Evolutionary conservation across 345 rosid genomes (phyloP).

Genomic region (Eucalyptus curtisii): DNA sequence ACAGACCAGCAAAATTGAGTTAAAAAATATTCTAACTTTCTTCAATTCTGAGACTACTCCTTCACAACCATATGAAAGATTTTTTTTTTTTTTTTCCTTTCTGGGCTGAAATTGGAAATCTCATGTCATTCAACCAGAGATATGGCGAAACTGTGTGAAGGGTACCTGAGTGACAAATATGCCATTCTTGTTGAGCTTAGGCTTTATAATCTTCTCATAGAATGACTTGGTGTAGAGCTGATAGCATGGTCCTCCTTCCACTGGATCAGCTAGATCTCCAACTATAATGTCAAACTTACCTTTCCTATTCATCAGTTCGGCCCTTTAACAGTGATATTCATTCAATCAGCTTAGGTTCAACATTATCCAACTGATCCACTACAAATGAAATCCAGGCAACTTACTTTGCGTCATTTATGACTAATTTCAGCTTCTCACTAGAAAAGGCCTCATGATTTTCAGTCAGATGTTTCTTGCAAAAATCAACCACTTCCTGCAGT

Average conservation of each 20-base stretch:
- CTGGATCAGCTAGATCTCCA: constrained; percentile 97
- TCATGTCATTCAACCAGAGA: neutral
- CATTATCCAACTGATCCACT: neutral
- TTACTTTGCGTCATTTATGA: constrained; percentile 89
- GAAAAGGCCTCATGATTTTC: constrained; percentile 75
- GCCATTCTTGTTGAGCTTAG: constrained; percentile 66
- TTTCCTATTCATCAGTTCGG: constrained; percentile 60
- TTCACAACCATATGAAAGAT: neutral
- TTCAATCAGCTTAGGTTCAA: neutral
- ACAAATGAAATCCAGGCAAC: neutral
- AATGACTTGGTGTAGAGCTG: constrained; percentile 94
- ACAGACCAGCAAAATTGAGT: neutral
- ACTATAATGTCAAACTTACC: constrained; percentile 78
- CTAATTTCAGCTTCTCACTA: constrained; percentile 61
- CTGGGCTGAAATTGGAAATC: neutral
- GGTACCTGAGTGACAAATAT: constrained; percentile 87
- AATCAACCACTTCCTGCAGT: constrained; percentile 82
- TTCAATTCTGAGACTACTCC: neutral
- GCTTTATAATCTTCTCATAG: constrained; percentile 66
- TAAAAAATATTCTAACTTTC: neutral
- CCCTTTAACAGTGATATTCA: constrained; percentile 22
- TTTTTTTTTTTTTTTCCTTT: neutral
- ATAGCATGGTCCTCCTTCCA: constrained; percentile 97
- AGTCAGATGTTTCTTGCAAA: constrained; percentile 55
- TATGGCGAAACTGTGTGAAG: neutral